phyloP scores from a whole-genome alignment of 208 protist genomes.

The Phytomonas sp. region DNA sequence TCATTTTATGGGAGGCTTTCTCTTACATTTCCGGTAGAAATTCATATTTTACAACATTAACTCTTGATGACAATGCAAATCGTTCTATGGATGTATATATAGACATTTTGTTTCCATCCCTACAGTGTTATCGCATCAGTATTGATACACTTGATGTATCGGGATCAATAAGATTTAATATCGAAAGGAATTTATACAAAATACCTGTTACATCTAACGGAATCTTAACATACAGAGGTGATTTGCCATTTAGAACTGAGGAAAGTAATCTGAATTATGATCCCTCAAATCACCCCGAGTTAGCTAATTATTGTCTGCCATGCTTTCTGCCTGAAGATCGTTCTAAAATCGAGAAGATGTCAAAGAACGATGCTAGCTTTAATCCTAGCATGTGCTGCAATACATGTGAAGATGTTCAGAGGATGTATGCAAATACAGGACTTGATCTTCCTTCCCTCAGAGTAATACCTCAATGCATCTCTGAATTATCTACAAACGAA shows the following conservation, averaged over 20 bases:
- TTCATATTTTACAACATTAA: constrained; percentile 53
- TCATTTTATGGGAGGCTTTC: constrained; percentile 45
- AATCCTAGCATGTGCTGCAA: constrained; percentile 38
- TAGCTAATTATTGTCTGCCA: constrained; percentile 21
- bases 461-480: constrained; percentile 54
- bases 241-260: background rate
- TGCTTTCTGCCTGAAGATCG: constrained; percentile 23
- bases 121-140: constrained; percentile 57
- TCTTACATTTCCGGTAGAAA: constrained; percentile 41
- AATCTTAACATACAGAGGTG: constrained; percentile 22
- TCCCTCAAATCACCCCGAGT: constrained; percentile 5
- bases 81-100: constrained; percentile 62
- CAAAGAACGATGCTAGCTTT: background rate
- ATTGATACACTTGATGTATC: constrained; percentile 63
- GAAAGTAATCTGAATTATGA: constrained; percentile 14
- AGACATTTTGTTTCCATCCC: constrained; percentile 63
- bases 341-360: constrained; percentile 2
- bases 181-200: constrained; percentile 51
- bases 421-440: constrained; percentile 18
- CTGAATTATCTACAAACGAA: constrained; percentile 31
- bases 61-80: constrained; percentile 35
- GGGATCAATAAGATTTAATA: constrained; percentile 41
- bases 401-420: constrained; percentile 50
- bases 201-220: constrained; percentile 24
- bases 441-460: constrained; percentile 18